phyloP scores from a whole-genome alignment of 768 basidiomycete species.

The Leccinum subtestaceum region DNA sequence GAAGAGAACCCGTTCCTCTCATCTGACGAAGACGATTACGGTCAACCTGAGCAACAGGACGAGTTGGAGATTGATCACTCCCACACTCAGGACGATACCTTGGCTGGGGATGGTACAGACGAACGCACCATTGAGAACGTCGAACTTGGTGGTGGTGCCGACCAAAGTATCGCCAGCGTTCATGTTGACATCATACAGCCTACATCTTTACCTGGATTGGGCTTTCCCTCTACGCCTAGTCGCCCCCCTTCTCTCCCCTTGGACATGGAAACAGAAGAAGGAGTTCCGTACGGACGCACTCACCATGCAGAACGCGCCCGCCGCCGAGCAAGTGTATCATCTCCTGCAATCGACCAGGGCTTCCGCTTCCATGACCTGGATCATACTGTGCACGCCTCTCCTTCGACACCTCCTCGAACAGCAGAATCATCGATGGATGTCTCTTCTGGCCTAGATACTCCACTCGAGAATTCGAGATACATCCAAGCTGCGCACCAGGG shows the following conservation, averaged over 20 bases:
- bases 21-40: constrained; percentile 33
- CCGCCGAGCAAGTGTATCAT: constrained; percentile 31
- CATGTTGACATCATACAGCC: constrained; percentile 65
- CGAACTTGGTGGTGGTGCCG: constrained; percentile 42
- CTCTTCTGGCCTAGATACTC: constrained; percentile 15
- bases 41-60: constrained; percentile 15
- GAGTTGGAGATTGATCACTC: constrained; percentile 12
- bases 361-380: constrained; percentile 34
- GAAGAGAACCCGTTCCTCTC: constrained; percentile 48
- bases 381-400: constrained; percentile 9
- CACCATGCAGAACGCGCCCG: constrained; percentile 57
- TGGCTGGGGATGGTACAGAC: constrained; percentile 6
- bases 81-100: constrained; percentile 6
- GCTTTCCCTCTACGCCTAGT: constrained; percentile 32
- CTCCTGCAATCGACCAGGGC: constrained; percentile 36
- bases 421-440: constrained; percentile 25
- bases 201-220: constrained; percentile 21
- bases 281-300: constrained; percentile 59
- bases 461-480: constrained; percentile 40
- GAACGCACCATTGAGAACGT: constrained; percentile 40
- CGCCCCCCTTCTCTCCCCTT: constrained; percentile 44
- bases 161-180: constrained; percentile 62
- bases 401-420: constrained; percentile 24
- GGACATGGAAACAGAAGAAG: constrained; percentile 59
- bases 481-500: constrained; percentile 34